Base-by-base conservation (phyloP, 306 rosid species). In the Biancaea sappan region DNA sequence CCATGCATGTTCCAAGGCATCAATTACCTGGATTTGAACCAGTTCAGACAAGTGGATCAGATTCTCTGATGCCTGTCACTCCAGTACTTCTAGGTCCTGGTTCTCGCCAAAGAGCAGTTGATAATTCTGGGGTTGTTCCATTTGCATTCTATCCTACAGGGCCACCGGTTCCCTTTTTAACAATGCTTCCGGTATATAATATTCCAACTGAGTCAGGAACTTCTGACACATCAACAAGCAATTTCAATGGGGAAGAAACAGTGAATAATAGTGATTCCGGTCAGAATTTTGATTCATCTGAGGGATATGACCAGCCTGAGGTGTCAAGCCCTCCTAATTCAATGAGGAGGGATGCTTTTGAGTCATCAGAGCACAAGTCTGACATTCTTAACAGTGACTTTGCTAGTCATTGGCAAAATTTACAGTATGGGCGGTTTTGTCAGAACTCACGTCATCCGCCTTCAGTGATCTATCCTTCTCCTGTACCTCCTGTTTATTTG, bases 331-430 rank as follows among this genome's bases (percentile, higher is more conserved):
- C 83, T 69, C 79, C 74, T 48, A 75, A 71, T 73, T 73, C 83
- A 60, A 12, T 77, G 66, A 83, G 81, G 74, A 71, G 75, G 58
- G 74, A 69, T 71, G 18, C 79, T 79, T 28, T 77, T 77, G 91
- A 81, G 65, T 67, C 77, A 13, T 79, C 81, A 18, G 86, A 79
- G 57, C 80, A 34, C 48, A 87, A 86, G 28, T 34, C 81, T 66
- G 91, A 91, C 81, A 91, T 91, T 84, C 92, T 91, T 50, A 73
- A 83, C 38, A 78, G 97, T 58, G 92, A 91, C 74, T 87, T 91
- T 68, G 35, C 77, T 16, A 87, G 92, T 72, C 97, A 87, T 57
- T 89, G 72, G 84, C 78, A 86, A 73, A 91, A 91, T 81, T 81
- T 91, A 83, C 88, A 63, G 50, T 86, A 75, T 52, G 95, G 91